Conservation (phyloP, 2,329 filamentous ascomycete species). For the Ophiostoma perfectum region DNA sequence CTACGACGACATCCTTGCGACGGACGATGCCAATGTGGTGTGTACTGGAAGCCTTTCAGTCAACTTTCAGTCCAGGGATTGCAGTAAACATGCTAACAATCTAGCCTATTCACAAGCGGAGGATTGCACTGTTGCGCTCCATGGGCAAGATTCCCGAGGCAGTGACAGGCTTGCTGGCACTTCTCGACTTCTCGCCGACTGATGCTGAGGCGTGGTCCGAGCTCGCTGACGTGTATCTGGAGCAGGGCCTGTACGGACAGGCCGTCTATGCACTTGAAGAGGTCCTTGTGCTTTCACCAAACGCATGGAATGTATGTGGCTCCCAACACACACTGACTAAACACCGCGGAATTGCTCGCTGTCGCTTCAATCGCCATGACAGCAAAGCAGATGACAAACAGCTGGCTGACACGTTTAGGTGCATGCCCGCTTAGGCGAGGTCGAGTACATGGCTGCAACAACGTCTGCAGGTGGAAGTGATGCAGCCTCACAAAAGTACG, state of each 20-base stretch:
- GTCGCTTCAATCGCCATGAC: not conserved
- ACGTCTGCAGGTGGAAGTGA: conserved; percentile 35
- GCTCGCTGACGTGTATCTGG: conserved; percentile 78
- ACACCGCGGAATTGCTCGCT: not conserved
- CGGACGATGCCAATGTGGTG: conserved; percentile 68
- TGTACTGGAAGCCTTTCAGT: not conserved
- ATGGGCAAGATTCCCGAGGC: conserved; percentile 67
- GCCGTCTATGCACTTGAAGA: conserved; percentile 87
- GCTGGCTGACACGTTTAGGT: conserved; percentile 48
- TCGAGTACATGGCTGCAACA: conserved; percentile 65
- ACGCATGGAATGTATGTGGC: conserved; percentile 82
- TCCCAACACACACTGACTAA: not conserved
- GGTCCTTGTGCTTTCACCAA: conserved; percentile 76
- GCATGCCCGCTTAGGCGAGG: conserved; percentile 79
- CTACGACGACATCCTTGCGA: conserved; percentile 69
- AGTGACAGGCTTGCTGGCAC: conserved; percentile 63
- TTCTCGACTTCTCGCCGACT: conserved; percentile 79
- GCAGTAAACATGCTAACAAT: conserved; percentile 18
- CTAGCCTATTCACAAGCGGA: conserved; percentile 78
- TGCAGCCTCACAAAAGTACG: conserved; percentile 44
- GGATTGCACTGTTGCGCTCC: conserved; percentile 71
- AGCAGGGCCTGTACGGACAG: conserved; percentile 72
- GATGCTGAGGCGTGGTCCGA: conserved; percentile 94
- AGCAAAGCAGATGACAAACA: not conserved
- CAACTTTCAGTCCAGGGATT: not conserved